A percentile compares a stretch with the other conserved stretches of the same genome.
Conservation (phyloP, 2,329 filamentous ascomycete genomes). For the Hirsutella thompsonii region DNA sequence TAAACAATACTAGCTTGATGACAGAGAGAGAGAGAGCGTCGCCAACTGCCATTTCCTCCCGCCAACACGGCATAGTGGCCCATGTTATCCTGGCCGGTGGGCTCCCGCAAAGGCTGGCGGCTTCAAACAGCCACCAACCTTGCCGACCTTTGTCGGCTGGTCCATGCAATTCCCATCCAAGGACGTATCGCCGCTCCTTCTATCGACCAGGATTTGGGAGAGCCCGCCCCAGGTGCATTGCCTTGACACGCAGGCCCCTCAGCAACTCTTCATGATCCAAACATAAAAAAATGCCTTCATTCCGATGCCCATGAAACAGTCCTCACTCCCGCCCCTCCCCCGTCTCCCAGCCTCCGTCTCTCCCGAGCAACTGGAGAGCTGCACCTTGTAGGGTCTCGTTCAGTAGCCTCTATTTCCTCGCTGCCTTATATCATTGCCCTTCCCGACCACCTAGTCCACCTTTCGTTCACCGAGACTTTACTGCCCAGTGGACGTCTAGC, state of each 20-base stretch:
- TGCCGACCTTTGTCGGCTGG: neutral
- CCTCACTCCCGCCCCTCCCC: neutral
- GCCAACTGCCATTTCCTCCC: neutral
- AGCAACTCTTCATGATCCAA: conserved; percentile 1
- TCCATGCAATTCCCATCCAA: conserved; percentile 2
- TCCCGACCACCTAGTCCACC: neutral
- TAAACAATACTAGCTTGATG: too few relatives aligned
- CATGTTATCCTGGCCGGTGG: too few relatives aligned
- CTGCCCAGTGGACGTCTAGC: neutral
- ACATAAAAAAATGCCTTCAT: conserved; percentile 3
- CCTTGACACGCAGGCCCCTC: neutral
- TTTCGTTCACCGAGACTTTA: neutral
- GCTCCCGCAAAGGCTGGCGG: neutral
- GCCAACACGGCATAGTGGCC: neutral
- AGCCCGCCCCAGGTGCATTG: conserved; percentile 1
- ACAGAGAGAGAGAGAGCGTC: too few relatives aligned
- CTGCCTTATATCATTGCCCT: neutral
- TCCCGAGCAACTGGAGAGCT: neutral
- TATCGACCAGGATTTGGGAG: conserved; percentile 2
- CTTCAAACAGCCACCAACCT: neutral
- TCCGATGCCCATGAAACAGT: conserved; percentile 1
- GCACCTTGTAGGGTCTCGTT: neutral
- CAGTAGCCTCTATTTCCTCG: neutral
- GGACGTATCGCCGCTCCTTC: neutral
- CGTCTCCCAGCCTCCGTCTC: neutral